Base-by-base conservation (phyloP, 2,329 filamentous ascomycete species). In the Stagonosporopsis rhizophila region DNA sequence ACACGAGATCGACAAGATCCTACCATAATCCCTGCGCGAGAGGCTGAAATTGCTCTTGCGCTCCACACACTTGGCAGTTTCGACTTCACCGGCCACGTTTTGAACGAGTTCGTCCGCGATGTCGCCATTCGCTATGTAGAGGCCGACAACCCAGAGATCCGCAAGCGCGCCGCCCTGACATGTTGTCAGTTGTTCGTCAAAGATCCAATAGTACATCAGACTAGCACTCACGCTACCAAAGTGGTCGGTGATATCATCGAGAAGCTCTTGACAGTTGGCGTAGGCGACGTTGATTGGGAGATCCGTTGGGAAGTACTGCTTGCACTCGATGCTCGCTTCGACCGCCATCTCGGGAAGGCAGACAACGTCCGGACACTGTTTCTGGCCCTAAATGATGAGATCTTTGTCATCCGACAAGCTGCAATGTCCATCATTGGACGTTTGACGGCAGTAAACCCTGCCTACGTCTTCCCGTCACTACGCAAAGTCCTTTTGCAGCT, bases 61-160 rank as follows among this genome's bases (percentile, higher is more conserved):
- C 83, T 99, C 15, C 93, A 96, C 69, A 99, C 96, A 0, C 82
- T 99, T 0, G 96, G 95, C n/a, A 97, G 92, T 72, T 99, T 99
- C 69, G 95, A 99, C 75, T 99, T 99, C 47, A 72, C 67, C 14
- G 89, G 91, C 2, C 92, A 98, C 70, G 90, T 97, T 15, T 80
- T 99, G 15, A 99, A 99, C 69, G 96, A 99, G 74, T 99, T 99
- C 66, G 95, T 99, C 25, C 90, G 95, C 22, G 95, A 99, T 72
- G 95, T 99, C 45, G 95, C 96, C 4, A 96, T 99, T 71, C 95
- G 94, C 74, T 99, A 97, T 68, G 94, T 99, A 38, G 94, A 99
- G 66, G 95, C 96, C 61, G 94, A 98, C 66, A 96, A 96, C 67
- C 85, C 92, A 0, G 91, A 96, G 62, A 97, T 96, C 46, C 87